Evolutionary conservation across 148 eudicot species (phyloP), one percentile per base, ranked within the genome.

Genomic region (Nyssa sinensis): DNA sequence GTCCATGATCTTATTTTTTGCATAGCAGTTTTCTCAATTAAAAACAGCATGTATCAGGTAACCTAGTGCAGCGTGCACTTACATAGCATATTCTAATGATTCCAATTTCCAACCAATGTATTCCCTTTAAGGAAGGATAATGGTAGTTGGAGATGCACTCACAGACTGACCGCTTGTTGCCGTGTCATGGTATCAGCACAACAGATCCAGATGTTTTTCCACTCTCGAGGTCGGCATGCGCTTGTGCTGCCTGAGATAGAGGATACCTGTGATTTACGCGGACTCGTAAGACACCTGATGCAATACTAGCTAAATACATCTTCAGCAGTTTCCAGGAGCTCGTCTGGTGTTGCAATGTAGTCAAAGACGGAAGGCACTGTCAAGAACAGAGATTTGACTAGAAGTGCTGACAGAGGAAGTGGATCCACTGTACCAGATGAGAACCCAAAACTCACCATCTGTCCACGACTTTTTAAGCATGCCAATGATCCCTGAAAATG

Each of bases 161-260:
- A 4, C 9, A 33, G 5, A 24, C 23, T 78, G 41, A 61, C 60
- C 58, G 57, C 69, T 71, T 25, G 37, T 66, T 72, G 33, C 58
- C 82, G 31, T 88, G 93, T n/a, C n/a, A n/a, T 28, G 98, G 97
- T 73, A 93, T 89, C 72, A 93, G 85, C 86, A 93, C 90, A 66
- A 88, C 79, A 7, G 94, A 93, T 19, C 98, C 97, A 28, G 94
- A 86, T 11, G 94, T 91, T 70, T 74, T 88, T 3, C 91, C 81
- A 62, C 77, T 81, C 82, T 89, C 96, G 49, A 93, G 91, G 76
- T 92, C 96, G n/a, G 83, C 75, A 64, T 93, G 98, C 0, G 98
- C 98, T 75, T 84, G 88, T 3, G 91, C 92, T 3, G 94, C 98
- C 72, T 93, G 78, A 65, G 96, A 93, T 23, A 93, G 76, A n/a